These are phyloP conservation scores for Aspergillus niger DNA, from an alignment of 2,329 filamentous ascomycete genomes.

Conservation along the genomic window DNA sequence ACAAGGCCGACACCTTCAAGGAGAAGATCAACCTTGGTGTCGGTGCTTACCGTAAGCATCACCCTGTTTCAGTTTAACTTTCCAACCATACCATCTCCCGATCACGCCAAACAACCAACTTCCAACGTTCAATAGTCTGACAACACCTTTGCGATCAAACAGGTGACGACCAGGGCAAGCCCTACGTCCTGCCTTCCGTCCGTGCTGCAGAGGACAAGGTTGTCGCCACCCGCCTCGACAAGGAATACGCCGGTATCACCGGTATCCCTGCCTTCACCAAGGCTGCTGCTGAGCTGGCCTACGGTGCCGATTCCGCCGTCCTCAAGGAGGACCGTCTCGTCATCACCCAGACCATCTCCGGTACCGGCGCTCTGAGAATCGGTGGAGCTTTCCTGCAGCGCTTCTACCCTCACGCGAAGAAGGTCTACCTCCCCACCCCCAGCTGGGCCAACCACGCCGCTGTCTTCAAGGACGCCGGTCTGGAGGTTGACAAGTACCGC, in stretches of 20 bases:
- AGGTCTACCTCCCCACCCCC: slow-evolving; percentile 92
- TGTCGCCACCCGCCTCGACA: slow-evolving; percentile 76
- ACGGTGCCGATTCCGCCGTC: slow-evolving; percentile 76
- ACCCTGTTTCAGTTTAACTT: not conserved
- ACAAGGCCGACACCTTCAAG: slow-evolving; percentile 91
- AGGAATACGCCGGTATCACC: slow-evolving; percentile 98
- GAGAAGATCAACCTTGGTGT: slow-evolving; percentile 99
- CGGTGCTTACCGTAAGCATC: slow-evolving; percentile 78
- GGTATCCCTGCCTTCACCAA: slow-evolving; percentile 93
- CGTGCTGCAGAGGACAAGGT: slow-evolving; percentile 85
- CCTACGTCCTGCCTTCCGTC: slow-evolving; percentile 94
- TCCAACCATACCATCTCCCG: not conserved
- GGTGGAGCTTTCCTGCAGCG: slow-evolving; percentile 90
- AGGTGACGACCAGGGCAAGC: slow-evolving; percentile 91
- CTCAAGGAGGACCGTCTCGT: slow-evolving; percentile 75
- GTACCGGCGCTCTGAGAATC: slow-evolving; percentile 92
- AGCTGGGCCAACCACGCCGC: slow-evolving; percentile 99
- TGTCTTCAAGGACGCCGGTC: slow-evolving; percentile 89
- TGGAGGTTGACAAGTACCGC: slow-evolving; percentile 90
- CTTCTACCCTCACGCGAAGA: slow-evolving; percentile 88
- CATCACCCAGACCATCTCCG: slow-evolving; percentile 97
- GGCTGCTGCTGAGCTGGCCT: slow-evolving; percentile 86
- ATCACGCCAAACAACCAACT: not conserved
- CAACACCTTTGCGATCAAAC: not conserved
- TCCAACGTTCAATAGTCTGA: not conserved